Percentiles rank a stretch among this genome's conserved stretches.
Evolutionary conservation across 176 grass and related monocot genomes (phyloP).

Genomic region (Zizania latifolia): DNA sequence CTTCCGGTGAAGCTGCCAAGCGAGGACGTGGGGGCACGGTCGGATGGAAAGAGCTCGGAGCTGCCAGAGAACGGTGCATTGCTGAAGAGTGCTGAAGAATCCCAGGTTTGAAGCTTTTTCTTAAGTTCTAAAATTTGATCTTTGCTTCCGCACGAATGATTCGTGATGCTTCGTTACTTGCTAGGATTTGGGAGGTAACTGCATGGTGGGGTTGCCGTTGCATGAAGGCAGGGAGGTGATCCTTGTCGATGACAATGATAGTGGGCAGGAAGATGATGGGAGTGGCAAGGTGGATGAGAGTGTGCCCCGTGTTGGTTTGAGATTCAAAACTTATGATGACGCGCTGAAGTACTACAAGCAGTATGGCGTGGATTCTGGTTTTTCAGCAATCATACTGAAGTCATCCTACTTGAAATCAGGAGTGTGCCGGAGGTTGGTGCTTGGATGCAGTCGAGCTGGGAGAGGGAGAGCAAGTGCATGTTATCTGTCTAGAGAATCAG

Average conservation of each 20-base stretch:
- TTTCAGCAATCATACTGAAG: constrained; percentile 57
- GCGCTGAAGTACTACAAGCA: constrained; percentile 71
- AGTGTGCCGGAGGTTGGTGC: constrained; percentile 66
- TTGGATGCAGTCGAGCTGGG: constrained; percentile 78
- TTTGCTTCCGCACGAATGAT: neutral
- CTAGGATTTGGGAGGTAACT: constrained; percentile 32
- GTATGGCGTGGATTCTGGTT: constrained; percentile 66
- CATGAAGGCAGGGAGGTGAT: constrained; percentile 49
- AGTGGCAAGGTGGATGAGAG: constrained; percentile 37
- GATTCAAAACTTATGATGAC: constrained; percentile 88
- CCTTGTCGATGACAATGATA: constrained; percentile 47
- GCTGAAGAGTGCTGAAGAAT: neutral
- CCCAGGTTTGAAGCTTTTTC: constrained; percentile 32
- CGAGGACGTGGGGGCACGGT: neutral
- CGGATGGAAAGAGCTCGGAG: constrained; percentile 19
- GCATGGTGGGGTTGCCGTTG: neutral
- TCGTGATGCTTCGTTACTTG: neutral
- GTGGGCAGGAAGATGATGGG: constrained; percentile 29
- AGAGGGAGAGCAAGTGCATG: constrained; percentile 68
- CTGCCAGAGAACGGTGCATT: neutral
- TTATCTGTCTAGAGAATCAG: constrained; percentile 71
- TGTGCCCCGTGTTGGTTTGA: constrained; percentile 44
- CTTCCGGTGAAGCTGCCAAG: constrained; percentile 10
- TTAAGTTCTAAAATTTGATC: neutral
- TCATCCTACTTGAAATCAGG: constrained; percentile 76